These are phyloP conservation scores for Basipetospora sp. DNA, from an alignment of 2,329 filamentous ascomycete species.

Conservation along the genomic window DNA sequence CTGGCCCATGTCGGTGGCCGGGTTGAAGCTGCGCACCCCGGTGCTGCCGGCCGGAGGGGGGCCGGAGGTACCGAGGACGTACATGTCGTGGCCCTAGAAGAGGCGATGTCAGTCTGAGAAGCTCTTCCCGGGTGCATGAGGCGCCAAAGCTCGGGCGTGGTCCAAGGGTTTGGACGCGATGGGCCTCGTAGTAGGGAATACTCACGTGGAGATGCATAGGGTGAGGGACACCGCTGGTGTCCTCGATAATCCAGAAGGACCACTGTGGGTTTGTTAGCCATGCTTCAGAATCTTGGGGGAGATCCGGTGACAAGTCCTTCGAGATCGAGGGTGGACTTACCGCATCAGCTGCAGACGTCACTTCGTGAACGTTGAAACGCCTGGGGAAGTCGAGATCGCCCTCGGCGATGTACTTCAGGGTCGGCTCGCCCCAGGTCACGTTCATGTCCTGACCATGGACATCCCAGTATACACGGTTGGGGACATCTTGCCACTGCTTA, in stretches of 20 bases:
- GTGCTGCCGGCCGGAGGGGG: constrained; percentile 5
- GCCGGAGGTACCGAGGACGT: constrained; percentile 21
- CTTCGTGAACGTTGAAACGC: constrained; percentile 9
- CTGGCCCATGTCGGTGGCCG: constrained; percentile 17
- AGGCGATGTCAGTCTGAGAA: too few species aligned
- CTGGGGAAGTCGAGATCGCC: constrained; percentile 10
- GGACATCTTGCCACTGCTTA: constrained; percentile 10
- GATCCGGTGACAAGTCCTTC: too few species aligned
- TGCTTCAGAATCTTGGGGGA: too few species aligned
- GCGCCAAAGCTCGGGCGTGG: too few species aligned
- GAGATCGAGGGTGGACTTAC: not conserved
- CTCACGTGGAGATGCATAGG: constrained; percentile 32
- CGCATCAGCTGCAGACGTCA: not conserved
- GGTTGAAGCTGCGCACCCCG: constrained; percentile 13
- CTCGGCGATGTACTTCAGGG: constrained; percentile 16
- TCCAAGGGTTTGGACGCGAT: too few species aligned
- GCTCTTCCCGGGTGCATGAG: too few species aligned
- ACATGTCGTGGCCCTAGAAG: constrained; percentile 41
- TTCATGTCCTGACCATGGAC: constrained; percentile 21
- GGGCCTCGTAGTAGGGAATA: too few species aligned
- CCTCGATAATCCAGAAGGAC: constrained; percentile 20
- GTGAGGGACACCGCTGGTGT: constrained; percentile 19
- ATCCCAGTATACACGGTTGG: constrained; percentile 17
- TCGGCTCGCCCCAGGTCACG: constrained; percentile 26
- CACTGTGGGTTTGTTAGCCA: constrained; percentile 10